Base-by-base conservation (phyloP, 129 eudicot species). In the Flaveria sonorensis region DNA sequence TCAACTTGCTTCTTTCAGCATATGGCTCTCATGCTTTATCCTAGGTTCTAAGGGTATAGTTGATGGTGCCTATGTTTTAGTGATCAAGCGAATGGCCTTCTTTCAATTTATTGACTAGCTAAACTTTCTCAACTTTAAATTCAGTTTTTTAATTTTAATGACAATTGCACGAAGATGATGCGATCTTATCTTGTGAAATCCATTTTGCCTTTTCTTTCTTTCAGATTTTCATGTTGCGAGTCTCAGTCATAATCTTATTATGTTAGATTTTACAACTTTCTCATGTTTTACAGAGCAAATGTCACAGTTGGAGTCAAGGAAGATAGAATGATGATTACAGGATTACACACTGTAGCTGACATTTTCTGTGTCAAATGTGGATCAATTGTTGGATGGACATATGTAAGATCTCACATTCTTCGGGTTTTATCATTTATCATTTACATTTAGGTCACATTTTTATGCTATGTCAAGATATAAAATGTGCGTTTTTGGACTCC, bases 241-340 rank as follows among this genome's bases (percentile, higher is more conserved):
- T 15, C 4, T 16, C 18, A 13, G 55, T 48, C 14, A 13, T n/a
- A 16, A 16, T 15, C 21, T 6, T n/a, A 16, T 56, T 1, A 7
- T 64, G 19, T 62, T 46, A 15, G 16, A 24, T 47, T 63, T 63
- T 46, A 47, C 60, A 75, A 13, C 52, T 19, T 52, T 21, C 30
- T 61, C 7, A 7, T 52, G 45, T 74, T 80, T 83, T 42, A 57
- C 90, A 94, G 98, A 77, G 92, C 59, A 36, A 94, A 94, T 81
- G 89, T 91, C 70, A 94, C 93, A 20, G 46, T 81, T 83, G 97
- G 98, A 64, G 85, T 81, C 57, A 89, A 66, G 70, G 98, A 94
- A 81, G 92, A 91, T 53, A 91, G 98, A 81, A n/a, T 86, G 96
- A 94, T 94, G 98, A 94, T 89, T 83, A 94, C 98, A 24, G 98